Evolutionary conservation across 148 eudicot genomes (phyloP), one percentile per base, ranked within the genome.

Genomic region (Amaranthus palmeri): DNA sequence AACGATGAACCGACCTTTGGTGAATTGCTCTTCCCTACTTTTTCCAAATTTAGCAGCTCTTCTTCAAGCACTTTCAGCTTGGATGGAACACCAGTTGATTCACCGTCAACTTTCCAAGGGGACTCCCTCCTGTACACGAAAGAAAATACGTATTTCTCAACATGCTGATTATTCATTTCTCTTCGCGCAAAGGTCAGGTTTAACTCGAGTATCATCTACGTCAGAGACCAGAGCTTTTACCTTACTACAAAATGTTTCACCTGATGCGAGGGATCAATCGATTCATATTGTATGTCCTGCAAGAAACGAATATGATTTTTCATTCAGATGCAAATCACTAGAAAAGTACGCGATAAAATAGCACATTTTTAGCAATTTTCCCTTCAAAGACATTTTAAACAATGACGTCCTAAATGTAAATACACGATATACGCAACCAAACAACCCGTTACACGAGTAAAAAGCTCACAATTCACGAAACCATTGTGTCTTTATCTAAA

Each of bases 91-190:
- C 97, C 97, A 0, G 82, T 80, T 54, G 93, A 78, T 54, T 95
- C 92, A 73, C 90, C 92, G 46, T 96, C 93, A 61, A 92, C 81
- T 79, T 90, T 92, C 99, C 99, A 96, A 25, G 99, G 99, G 58
- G 93, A 90, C 81, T 96, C 99, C 81, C 99, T 87, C 82, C 97
- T 95, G 81, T 73, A 82, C 45, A 65, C 70, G 36, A 77, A 59
- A 25, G 42, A 0, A 18, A 8, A 15, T 10, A 25, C 36, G 36
- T 25, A 25, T 73, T 71, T 77, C 9, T 52, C 78, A 61, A 61
- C 67, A 54, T 67, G 46, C 25, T 45, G 25, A 11, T 11, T 12
- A 45, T 25, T 50, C 12, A 18, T 3, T 61, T 42, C 40, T 18
- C 13, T 47, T 44, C 67, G 51, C 55, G 44, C 5, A 55, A 41